Evolutionary conservation across 345 rosid species (phyloP), one percentile per base, ranked within the genome.

Genomic region (Carallia brachiata): DNA sequence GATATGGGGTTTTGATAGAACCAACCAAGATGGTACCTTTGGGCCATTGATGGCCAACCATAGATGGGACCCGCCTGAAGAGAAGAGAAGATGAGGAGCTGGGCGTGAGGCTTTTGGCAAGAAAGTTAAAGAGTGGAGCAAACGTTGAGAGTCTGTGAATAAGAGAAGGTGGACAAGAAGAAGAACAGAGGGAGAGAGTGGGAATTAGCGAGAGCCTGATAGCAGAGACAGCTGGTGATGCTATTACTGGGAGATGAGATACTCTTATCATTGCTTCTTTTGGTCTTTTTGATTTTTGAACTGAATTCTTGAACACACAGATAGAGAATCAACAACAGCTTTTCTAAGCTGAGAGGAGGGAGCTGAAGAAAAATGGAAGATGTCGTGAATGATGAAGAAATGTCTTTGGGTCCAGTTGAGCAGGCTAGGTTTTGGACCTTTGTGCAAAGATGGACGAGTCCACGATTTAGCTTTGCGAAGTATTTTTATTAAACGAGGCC

Each of bases 201-300:
- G 89, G 83, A 56, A 80, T 0, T 5, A 79, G 1, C 37, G 89
- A 82, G 56, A 66, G 81, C 56, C 82, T 84, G 28, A 86, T 69
- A 66, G 75, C 76, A 30, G 65, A 65, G 27, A 83, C 65, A 8
- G 78, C 32, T 10, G 88, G 74, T 9, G 82, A 73, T 7, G 78
- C 47, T 54, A 62, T 6, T 0, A 80, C 72, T 1, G 82, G 78
- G 44, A 86, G 36, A 65, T 66, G 77, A 57, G 66, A 64, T 6
- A 78, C 83, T 78, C 85, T 77, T 16, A 79, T 68, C 89, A 86
- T 86, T 54, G 74, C 70, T 66, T 28, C 39, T 63, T 52, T 53
- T 28, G 15, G 4, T 63, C 18, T 28, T 47, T 44, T 44, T 13
- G 1, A 44, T 44, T 44, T 12, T 12, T 12, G 48, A n/a, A 23